These are phyloP conservation scores for Heterobasidion irregulare DNA, from an alignment of 1,284 basidiomycete species.

Conservation along the genomic window DNA sequence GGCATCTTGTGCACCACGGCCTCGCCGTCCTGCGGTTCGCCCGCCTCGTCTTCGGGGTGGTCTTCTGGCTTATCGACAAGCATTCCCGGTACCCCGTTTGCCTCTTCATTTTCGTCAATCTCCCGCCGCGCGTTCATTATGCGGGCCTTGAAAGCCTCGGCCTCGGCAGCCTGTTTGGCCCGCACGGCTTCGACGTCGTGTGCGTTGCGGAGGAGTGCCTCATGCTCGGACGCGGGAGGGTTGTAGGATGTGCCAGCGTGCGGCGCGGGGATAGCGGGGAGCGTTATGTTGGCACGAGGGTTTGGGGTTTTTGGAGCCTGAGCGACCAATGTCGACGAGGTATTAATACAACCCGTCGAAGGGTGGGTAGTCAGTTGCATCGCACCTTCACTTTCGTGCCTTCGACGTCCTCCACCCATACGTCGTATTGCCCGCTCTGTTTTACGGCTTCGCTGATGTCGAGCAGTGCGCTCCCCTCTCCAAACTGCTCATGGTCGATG, in stretches of 20 bases:
- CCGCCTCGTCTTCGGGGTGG: slow-evolving; percentile 28
- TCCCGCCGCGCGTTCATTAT: slow-evolving; percentile 41
- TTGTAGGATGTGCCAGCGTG: slow-evolving; percentile 94
- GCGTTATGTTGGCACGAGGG: slow-evolving; percentile 43
- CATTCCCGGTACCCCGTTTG: slow-evolving; percentile 48
- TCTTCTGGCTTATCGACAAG: slow-evolving; percentile 37
- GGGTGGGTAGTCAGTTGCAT: background rate
- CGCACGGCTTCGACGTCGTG: slow-evolving; percentile 59
- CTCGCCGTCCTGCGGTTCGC: slow-evolving; percentile 19
- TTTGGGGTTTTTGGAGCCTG: slow-evolving; percentile 42
- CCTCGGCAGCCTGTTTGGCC: slow-evolving; percentile 45
- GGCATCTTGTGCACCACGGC: slow-evolving; percentile 36
- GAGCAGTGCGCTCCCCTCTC: slow-evolving; percentile 50
- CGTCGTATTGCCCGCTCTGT: slow-evolving; percentile 65
- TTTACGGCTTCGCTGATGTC: slow-evolving; percentile 62
- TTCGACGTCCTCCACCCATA: slow-evolving; percentile 37
- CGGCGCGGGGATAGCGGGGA: slow-evolving; percentile 67
- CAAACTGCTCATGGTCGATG: slow-evolving; percentile 55
- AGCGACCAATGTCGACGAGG: background rate
- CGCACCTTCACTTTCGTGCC: slow-evolving; percentile 43
- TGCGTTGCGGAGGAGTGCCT: slow-evolving; percentile 67
- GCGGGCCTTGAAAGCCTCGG: slow-evolving; percentile 45
- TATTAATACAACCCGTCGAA: background rate
- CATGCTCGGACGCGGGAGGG: slow-evolving; percentile 72
- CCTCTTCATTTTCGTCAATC: slow-evolving; percentile 11